These are phyloP conservation scores for Tephrocybe sp. DNA, from an alignment of 768 basidiomycete genomes.

Conservation along the genomic window DNA sequence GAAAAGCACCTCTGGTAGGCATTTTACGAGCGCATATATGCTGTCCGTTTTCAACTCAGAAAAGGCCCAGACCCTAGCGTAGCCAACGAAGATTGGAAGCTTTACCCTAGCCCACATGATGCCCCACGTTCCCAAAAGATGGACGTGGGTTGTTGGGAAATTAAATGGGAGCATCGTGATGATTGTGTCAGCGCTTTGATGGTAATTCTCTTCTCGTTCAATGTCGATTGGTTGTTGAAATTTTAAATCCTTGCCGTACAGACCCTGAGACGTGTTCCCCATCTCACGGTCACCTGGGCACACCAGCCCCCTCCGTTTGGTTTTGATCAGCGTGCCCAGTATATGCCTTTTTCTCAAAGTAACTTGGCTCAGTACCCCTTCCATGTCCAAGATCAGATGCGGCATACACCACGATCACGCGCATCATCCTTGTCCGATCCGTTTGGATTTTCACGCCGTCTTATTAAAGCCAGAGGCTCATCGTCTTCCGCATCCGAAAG, in stretches of 20 bases:
- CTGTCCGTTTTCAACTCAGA: neutral
- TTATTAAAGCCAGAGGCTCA: neutral
- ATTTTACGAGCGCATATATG: neutral
- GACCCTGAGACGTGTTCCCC: slow-evolving; percentile 69
- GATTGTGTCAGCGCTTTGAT: slow-evolving; percentile 71
- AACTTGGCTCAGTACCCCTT: slow-evolving; percentile 27
- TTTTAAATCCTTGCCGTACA: slow-evolving; percentile 23
- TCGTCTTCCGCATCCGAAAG: slow-evolving; percentile 8
- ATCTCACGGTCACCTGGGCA: slow-evolving; percentile 77
- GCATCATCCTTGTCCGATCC: slow-evolving; percentile 8
- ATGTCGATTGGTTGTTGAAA: slow-evolving; percentile 2
- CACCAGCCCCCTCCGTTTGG: slow-evolving; percentile 46
- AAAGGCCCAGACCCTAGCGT: slow-evolving; percentile 1
- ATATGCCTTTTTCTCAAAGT: slow-evolving; percentile 14
- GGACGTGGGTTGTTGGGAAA: slow-evolving; percentile 65
- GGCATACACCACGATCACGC: slow-evolving; percentile 12
- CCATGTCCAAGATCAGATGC: slow-evolving; percentile 25
- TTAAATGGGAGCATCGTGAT: slow-evolving; percentile 78
- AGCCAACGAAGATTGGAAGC: slow-evolving; percentile 17
- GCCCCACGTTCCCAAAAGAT: slow-evolving; percentile 51
- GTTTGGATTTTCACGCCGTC: slow-evolving; percentile 9
- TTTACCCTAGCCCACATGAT: slow-evolving; percentile 54
- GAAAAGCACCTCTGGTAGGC: slow-evolving; percentile 15
- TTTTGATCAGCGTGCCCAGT: slow-evolving; percentile 17
- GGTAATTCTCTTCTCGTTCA: slow-evolving; percentile 33